phyloP scores from a whole-genome alignment of 1,284 basidiomycete species.

The Apiotrichum gamsii region DNA sequence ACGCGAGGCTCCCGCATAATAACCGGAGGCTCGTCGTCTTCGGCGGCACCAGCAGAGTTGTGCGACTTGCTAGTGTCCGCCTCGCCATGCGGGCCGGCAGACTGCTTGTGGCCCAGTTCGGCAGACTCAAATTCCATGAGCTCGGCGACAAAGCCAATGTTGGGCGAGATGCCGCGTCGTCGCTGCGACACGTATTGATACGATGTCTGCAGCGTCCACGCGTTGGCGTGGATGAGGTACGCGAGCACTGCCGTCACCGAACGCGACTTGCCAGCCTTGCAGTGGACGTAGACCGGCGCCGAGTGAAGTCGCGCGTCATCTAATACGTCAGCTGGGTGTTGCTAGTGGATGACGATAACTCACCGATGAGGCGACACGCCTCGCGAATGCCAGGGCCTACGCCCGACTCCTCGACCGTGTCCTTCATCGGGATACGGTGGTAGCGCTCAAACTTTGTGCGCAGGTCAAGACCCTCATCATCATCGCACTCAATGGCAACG shows the following conservation, averaged over 20 bases:
- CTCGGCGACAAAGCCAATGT: constrained; percentile 95
- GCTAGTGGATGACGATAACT: constrained; percentile 33
- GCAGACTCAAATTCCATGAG: constrained; percentile 92
- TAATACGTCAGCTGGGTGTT: constrained; percentile 36
- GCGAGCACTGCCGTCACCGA: constrained; percentile 96
- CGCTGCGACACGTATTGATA: constrained; percentile 86
- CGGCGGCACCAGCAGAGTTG: constrained; percentile 1
- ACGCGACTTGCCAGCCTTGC: constrained; percentile 91
- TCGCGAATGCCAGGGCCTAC: constrained; percentile 75
- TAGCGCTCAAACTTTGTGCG: constrained; percentile 71
- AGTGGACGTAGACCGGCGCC: constrained; percentile 87
- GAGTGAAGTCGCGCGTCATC: constrained; percentile 86
- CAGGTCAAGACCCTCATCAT: constrained; percentile 66
- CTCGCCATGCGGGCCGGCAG: constrained; percentile 35
- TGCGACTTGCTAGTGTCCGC: not conserved
- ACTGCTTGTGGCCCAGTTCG: constrained; percentile 73
- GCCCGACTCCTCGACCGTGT: constrained; percentile 88
- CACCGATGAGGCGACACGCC: constrained; percentile 79
- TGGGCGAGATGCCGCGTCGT: constrained; percentile 88
- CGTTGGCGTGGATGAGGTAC: constrained; percentile 92
- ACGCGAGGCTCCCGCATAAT: constrained; percentile 40
- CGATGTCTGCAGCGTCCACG: constrained; percentile 85
- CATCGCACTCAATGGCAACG: constrained; percentile 81
- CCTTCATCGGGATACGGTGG: constrained; percentile 80
- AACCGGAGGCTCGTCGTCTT: constrained; percentile 8